Evolutionary conservation across 441 rosid genomes (phyloP), one percentile per base, ranked within the genome.

Genomic region (Gossypium schwendimanii): DNA sequence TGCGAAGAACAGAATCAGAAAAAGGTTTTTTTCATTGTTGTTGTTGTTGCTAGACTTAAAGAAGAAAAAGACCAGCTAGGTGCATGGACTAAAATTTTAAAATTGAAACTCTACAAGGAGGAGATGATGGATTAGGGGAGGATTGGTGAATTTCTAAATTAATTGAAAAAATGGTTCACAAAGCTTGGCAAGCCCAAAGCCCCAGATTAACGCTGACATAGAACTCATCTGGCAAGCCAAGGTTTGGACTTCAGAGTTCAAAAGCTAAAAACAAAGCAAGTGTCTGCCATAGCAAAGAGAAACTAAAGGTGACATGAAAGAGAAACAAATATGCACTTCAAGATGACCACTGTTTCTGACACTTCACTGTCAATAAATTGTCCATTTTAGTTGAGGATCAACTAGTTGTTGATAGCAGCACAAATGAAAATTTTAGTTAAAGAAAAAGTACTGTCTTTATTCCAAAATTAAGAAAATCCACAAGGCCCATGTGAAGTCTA

Each of bases 211-310:
- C 39, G 58, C 39, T 6, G 21, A 39, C 4, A 7, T 39, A 21
- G 3, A 4, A 54, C 36, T 41, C 62, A 49, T 21, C 36, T 14
- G 54, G 44, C 58, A 65, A 5, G 52, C 18, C 15, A 66, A 28
- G 23, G 8, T 58, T 66, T 54, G 61, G 69, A 45, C 18, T 74
- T 66, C 53, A 39, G 69, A 45, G 20, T 66, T 66, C 53, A 39
- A 17, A 54, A 12, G 53, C 33, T 33, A 36, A 12, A 52, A 17
- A 61, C 17, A 6, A 23, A 70, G 15, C 20, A 63, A 57, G 41
- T 28, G 8, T 4, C 15, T 45, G 47, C 26, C 63, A 74, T 49
- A 17, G 45, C 39, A 47, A 58, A 44, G 31, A 61, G 68, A 54
- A 57, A 50, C 47, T 70, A 70, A 69, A 10, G 55, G 11, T 12